These are phyloP conservation scores for Musa beccarii DNA, from an alignment of 176 grass and related monocot species.

Conservation along the genomic window DNA sequence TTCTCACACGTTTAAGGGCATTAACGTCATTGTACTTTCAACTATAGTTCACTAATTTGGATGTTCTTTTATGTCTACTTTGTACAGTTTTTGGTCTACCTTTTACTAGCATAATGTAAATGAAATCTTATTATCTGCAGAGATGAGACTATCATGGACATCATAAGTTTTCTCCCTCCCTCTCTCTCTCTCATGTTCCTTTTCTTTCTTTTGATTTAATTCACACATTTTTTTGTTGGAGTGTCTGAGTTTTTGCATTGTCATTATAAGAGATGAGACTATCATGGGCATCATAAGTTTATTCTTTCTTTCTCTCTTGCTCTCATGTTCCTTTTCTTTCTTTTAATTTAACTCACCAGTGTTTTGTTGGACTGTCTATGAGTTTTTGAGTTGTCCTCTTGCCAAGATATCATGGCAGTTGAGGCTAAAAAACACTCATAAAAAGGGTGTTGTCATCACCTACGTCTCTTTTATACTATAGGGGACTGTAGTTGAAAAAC, in stretches of 20 bases:
- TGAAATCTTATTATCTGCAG: too few relatives aligned
- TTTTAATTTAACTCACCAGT: background rate
- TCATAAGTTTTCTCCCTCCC: too few relatives aligned
- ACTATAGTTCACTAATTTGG: too few relatives aligned
- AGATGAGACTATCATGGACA: too few relatives aligned
- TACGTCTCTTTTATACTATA: conserved; percentile 7
- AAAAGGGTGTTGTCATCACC: conserved; percentile 28
- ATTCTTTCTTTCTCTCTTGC: background rate
- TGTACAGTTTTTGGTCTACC: too few relatives aligned
- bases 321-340: background rate
- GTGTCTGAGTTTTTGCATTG: background rate
- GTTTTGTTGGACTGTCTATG: background rate
- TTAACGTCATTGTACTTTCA: too few relatives aligned
- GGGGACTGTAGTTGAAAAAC: conserved; percentile 3
- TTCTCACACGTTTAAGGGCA: too few relatives aligned
- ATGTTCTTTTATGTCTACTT: too few relatives aligned
- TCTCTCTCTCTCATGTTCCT: too few relatives aligned
- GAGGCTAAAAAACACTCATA: conserved; percentile 25
- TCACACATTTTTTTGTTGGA: background rate
- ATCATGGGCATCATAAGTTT: too few relatives aligned
- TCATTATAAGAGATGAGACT: background rate
- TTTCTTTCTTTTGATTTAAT: background rate
- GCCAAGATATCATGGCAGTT: conserved; percentile 12
- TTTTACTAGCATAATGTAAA: too few relatives aligned
- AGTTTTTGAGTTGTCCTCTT: conserved; percentile 20